Conservation (phyloP, 2,329 filamentous ascomycete species). For the Colletotrichum magnum region DNA sequence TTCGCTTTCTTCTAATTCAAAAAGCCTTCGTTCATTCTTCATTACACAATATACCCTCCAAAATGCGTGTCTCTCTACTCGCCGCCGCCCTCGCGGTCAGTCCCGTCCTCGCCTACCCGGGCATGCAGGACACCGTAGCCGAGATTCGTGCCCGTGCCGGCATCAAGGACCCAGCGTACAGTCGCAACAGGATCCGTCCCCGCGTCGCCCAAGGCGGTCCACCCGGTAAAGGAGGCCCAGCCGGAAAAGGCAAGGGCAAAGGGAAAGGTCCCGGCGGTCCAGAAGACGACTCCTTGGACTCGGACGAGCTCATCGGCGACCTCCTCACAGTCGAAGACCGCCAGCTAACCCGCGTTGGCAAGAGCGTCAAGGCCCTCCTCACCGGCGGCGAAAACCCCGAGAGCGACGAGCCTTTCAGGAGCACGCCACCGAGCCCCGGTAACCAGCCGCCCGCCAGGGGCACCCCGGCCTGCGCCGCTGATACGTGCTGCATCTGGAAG, state of each 20-base stretch:
- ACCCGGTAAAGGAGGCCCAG: background rate
- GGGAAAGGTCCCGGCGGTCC: background rate
- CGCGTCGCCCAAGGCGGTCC: no score
- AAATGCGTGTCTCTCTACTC: conserved; percentile 34
- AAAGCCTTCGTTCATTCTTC: conserved; percentile 16
- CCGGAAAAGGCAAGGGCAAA: background rate
- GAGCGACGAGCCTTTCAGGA: conserved; percentile 42
- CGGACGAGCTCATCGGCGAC: conserved; percentile 52
- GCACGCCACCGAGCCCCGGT: conserved; percentile 1
- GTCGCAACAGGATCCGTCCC: no score
- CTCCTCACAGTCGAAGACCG: conserved; percentile 48
- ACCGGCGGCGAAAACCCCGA: conserved; percentile 47
- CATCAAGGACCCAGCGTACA: no score
- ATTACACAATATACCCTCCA: conserved; percentile 44
- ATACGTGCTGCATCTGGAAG: conserved; percentile 62
- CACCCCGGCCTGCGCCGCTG: conserved; percentile 49
- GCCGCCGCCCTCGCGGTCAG: conserved; percentile 37
- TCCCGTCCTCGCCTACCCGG: conserved; percentile 38
- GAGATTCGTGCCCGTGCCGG: conserved; percentile 41
- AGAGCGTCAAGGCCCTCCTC: conserved; percentile 55
- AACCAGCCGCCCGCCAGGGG: conserved; percentile 42
- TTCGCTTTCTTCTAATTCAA: conserved; percentile 4
- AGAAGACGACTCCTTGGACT: conserved; percentile 28
- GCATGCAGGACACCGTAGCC: conserved; percentile 40
- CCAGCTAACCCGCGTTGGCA: conserved; percentile 52